These are phyloP conservation scores for Pterulicium gracile DNA, from an alignment of 1,284 basidiomycete species.

Conservation along the genomic window DNA sequence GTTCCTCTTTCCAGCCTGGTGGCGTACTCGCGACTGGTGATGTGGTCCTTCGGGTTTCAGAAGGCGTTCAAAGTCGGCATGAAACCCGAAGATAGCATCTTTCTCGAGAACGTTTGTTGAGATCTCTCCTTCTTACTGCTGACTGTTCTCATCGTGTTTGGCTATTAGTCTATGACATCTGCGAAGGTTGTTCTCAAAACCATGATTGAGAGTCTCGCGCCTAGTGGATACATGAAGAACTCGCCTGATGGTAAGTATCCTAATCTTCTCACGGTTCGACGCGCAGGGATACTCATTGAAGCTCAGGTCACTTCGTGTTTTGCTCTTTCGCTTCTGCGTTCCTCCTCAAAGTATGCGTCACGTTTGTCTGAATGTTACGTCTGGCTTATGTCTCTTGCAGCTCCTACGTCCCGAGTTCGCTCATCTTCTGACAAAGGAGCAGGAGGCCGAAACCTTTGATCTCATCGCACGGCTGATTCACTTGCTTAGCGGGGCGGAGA, in stretches of 20 bases:
- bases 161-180: constrained; percentile 51
- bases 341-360: constrained; percentile 57
- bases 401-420: constrained; percentile 66
- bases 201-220: constrained; percentile 55
- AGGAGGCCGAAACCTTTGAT: constrained; percentile 60
- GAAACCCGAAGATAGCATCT: constrained; percentile 47
- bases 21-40: constrained; percentile 71
- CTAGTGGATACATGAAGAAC: constrained; percentile 70
- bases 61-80: constrained; percentile 67
- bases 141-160: constrained; percentile 6
- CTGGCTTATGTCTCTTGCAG: constrained; percentile 23
- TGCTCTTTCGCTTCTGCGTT: constrained; percentile 80
- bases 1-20: constrained; percentile 48
- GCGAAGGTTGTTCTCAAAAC: constrained; percentile 58
- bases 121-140: background rate
- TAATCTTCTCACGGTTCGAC: background rate
- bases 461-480: constrained; percentile 64
- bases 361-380: background rate
- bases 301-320: constrained; percentile 68
- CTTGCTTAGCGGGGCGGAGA: constrained; percentile 56
- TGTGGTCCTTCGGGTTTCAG: constrained; percentile 81
- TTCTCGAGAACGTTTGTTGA: constrained; percentile 49
- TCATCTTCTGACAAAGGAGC: constrained; percentile 43
- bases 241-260: constrained; percentile 58
- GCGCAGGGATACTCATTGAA: constrained; percentile 2